Evolutionary conservation across 768 basidiomycete genomes (phyloP), one percentile per base, ranked within the genome.

Genomic region (Chalciporus pseudorubinellus): DNA sequence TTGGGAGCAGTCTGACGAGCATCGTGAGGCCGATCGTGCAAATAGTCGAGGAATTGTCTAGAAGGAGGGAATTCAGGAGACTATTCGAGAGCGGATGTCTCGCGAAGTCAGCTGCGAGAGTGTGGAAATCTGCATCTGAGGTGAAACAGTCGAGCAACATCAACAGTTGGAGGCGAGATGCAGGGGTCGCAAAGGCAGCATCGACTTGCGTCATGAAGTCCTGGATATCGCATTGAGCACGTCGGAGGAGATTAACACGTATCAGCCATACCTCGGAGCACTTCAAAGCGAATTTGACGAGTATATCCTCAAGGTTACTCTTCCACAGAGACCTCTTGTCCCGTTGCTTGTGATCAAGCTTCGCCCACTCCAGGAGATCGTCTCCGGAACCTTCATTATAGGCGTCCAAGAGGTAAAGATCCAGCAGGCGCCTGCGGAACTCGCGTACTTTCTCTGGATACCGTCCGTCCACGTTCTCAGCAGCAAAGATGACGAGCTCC

Each of bases 321-420:
- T 90, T 92, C 90, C 90, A 93, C 22, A 78, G 72, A 13, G 76
- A 73, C 57, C 78, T 75, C 61, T 75, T 77, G 48, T 80, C 78
- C 45, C 84, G 77, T 59, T 89, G 80, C 20, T 77, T 78, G 55
- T 77, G 74, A 60, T 84, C 80, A 48, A 90, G 69, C 39, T 77
- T 80, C 13, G 84, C 83, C 82, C 85, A 86, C 59, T 92, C 90
- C 31, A 92, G 63, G 26, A 83, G 76, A 62, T 92, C 90, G 39
- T 81, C 77, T 3, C 81, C 82, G 4, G 87, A 89, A 19, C 78
- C 79, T 61, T 89, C 89, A 61, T 87, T 86, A 63, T 79, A 83
- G 29, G 84, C 85, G 62, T 91, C 88, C 47, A 89, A 72, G 16
- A 93, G 75, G 62, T 90, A 91, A 16, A 89, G 74, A 51, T 91